Percentiles rank a stretch among this genome's conserved stretches.
phyloP scores from a whole-genome alignment of 768 basidiomycete genomes.

The Boletus reticulatus region DNA sequence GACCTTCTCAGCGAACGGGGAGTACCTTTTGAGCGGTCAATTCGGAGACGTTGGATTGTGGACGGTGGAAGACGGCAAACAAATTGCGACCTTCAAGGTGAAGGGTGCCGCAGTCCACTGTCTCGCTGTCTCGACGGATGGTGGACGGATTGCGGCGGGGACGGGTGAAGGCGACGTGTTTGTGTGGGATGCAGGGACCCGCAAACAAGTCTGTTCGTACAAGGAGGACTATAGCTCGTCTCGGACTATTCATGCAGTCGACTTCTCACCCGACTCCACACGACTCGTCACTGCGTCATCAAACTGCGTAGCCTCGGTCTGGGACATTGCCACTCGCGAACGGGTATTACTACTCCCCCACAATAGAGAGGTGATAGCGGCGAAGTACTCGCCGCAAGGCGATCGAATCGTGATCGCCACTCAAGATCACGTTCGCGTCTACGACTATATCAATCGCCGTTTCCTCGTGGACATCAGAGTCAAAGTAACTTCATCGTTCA shows the following conservation, averaged over 20 bases:
- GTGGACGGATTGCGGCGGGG: background rate
- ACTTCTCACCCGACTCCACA: constrained; percentile 2
- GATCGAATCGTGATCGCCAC: background rate
- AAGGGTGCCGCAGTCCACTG: background rate
- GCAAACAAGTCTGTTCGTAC: background rate
- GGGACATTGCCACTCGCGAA: background rate
- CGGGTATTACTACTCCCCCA: background rate
- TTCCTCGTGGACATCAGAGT: background rate
- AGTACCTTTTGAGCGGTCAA: background rate
- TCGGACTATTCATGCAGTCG: background rate
- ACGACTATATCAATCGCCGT: background rate
- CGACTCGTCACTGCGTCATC: background rate
- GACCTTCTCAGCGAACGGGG: background rate
- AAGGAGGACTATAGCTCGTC: background rate
- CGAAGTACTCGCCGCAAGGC: background rate
- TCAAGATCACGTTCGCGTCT: background rate
- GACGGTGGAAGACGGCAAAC: background rate
- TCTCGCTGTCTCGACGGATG: background rate
- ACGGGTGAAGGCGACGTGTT: background rate
- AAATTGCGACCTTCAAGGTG: background rate
- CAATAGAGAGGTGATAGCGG: background rate
- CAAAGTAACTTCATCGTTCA: background rate
- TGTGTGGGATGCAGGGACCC: background rate
- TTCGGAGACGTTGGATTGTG: background rate
- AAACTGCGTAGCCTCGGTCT: background rate